Conservation (phyloP, 2,329 filamentous ascomycete genomes). For the Fusarium floridanum region DNA sequence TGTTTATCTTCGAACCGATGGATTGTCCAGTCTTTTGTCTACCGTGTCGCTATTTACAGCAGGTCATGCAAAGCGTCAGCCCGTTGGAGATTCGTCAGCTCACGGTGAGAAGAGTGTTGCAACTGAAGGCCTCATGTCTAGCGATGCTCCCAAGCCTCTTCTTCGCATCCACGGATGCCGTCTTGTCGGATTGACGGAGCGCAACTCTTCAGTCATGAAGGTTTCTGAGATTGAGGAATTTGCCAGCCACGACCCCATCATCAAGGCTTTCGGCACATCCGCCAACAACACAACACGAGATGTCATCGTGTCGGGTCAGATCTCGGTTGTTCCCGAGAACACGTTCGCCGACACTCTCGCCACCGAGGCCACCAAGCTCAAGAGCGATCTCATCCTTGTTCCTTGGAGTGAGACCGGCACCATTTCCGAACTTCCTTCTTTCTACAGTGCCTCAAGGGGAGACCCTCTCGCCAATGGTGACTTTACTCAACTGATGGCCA, state of each 20-base stretch:
- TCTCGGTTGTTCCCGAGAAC: slow-evolving; percentile 81
- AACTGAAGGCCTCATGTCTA: not conserved
- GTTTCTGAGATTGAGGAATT: slow-evolving; percentile 84
- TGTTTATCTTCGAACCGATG: slow-evolving; percentile 42
- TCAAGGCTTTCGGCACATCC: slow-evolving; percentile 82
- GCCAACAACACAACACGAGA: slow-evolving; percentile 19
- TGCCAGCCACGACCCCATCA: slow-evolving; percentile 80
- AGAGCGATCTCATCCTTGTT: slow-evolving; percentile 80
- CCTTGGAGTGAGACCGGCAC: slow-evolving; percentile 75
- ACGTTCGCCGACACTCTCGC: slow-evolving; percentile 83
- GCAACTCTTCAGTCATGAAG: slow-evolving; percentile 94
- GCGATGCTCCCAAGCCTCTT: not conserved
- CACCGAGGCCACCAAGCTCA: slow-evolving; percentile 76
- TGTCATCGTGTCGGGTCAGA: slow-evolving; percentile 82
- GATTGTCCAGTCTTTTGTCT: slow-evolving; percentile 39
- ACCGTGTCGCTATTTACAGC: slow-evolving; percentile 30
- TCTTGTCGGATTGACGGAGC: slow-evolving; percentile 88
- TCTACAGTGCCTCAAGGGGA: slow-evolving; percentile 25
- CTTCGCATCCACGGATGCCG: slow-evolving; percentile 76
- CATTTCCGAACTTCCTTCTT: slow-evolving; percentile 24
- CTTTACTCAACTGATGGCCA: slow-evolving; percentile 16
- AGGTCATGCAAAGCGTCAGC: not conserved
- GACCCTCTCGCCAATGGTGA: slow-evolving; percentile 32
- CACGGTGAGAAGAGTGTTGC: not conserved
- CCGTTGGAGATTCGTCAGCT: not conserved